Base-by-base conservation (phyloP, 2,329 filamentous ascomycete species). In the Neonectria ditissima region DNA sequence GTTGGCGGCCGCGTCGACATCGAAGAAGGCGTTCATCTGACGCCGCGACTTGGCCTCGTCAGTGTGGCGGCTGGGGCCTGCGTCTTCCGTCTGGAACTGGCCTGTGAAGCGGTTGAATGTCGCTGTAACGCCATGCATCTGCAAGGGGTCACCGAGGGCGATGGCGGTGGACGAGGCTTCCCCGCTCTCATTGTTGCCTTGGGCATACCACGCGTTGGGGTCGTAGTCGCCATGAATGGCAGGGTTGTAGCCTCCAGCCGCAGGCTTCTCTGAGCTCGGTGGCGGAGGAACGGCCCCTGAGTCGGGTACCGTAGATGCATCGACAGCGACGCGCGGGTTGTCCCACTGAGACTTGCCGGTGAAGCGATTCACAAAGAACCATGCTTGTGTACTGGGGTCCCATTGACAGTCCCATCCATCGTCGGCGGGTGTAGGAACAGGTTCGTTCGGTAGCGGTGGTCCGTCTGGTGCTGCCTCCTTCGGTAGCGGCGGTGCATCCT, bases 191-290 rank as follows among this genome's bases (percentile, higher is more conserved):
- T 77, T 76, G 51, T 81, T 77, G 48, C 83, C 81, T 75, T 92
- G 86, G 11, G 96, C 95, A 77, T 99, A 99, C 82, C 94, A 92
- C n/a, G 96, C 95, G 64, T 91, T 96, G 4, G 94, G 94, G 74
- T 99, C 96, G 82, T 97, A 99, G 81, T 94, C 92, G 71, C 96
- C 96, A 77, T 99, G 96, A 48, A 99, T 95, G 24, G 93, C 92
- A 1, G 96, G 96, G 76, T 98, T 97, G 81, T 99, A 99, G 65
- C 95, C 94, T 62, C 91, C 90, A 5, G 85, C 86, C 22, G 87
- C 80, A 48, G 70, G 81, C 55, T 60, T 77, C 65, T 80, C 78
- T 62, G 77, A 76, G 57, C 75, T 68, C 6, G 77, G 79, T 5
- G 72, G 74, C 34, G 69, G 79, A 70, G 70, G 78, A 16, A 61